Evolutionary conservation across 2,329 filamentous ascomycete species (phyloP), one percentile per base, ranked within the genome.

Genomic region (Arthrobotrys sphaeroides): DNA sequence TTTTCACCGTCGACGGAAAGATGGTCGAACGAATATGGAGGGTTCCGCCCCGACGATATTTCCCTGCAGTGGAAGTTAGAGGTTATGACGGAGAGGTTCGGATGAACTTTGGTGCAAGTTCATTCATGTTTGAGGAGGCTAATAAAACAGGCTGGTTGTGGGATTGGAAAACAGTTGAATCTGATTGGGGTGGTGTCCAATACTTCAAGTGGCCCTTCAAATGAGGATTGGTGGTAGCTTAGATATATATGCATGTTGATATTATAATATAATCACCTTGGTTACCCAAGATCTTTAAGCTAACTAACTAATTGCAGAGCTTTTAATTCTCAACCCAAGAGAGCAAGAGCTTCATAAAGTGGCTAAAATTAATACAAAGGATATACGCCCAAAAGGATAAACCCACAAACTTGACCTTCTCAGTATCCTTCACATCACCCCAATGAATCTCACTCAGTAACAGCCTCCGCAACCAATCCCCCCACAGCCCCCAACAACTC

Each of bases 161-260:
- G 53, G 53, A 59, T 26, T 33, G 53, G 33, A 36, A 26, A 36
- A 40, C 4, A 2, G 12, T n/a, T 16, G 36, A 40, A 13, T 40
- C 12, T 82, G 77, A 6, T 6, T 40, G 36, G 36, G 36, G 36
- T 5, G 36, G 36, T 16, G 36, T 40, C 5, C 36, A n/a, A 13
- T 5, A 2, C 2, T 12, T 40, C 36, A n/a, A 16, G 2, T 40
- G 36, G 36, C 36, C 36, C n/a, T n/a, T n/a, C n/a, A n/a, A n/a
- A n/a, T n/a, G n/a, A n/a, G n/a, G n/a, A n/a, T n/a, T n/a, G n/a
- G n/a, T n/a, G n/a, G n/a, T n/a, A n/a, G n/a, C n/a, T n/a, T n/a
- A n/a, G n/a, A n/a, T n/a, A n/a, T n/a, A n/a, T n/a, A n/a, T n/a
- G n/a, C n/a, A n/a, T n/a, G n/a, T n/a, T n/a, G n/a, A n/a, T n/a